Evolutionary conservation across 129 eudicot species (phyloP).

Genomic region (Gnaphalium uliginosum): DNA sequence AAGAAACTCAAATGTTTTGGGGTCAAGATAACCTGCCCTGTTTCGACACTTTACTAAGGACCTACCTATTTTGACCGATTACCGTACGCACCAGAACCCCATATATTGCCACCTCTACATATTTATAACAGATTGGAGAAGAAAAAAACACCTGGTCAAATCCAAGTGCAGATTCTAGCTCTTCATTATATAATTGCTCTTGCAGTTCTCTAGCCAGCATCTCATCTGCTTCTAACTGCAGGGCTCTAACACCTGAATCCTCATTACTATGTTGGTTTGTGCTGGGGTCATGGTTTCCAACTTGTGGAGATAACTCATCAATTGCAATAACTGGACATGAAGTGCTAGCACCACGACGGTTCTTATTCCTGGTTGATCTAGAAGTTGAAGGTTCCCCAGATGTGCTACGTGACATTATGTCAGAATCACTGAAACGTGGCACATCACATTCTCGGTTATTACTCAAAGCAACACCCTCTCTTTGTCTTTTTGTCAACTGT

Average conservation of each 20-base stretch:
- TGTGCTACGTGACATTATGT: conserved; percentile 41
- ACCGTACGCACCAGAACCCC: background rate
- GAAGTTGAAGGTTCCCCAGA: conserved; percentile 39
- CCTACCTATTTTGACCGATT: background rate
- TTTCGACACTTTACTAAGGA: background rate
- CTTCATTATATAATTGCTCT: conserved; percentile 87
- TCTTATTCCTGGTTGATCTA: conserved; percentile 41
- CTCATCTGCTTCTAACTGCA: conserved; percentile 91
- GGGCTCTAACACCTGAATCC: conserved; percentile 52
- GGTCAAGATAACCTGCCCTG: background rate
- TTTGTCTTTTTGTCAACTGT: conserved; percentile 56
- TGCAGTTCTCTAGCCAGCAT: conserved; percentile 88
- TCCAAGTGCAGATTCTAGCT: conserved; percentile 39
- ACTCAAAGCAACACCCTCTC: conserved; percentile 50
- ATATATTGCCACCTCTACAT: background rate
- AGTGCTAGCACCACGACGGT: conserved; percentile 27
- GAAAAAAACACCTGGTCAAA: conserved; percentile 58
- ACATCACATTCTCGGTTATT: conserved; percentile 46
- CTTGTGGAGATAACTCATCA: conserved; percentile 52
- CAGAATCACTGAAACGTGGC: conserved; percentile 41
- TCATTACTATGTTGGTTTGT: conserved; percentile 30
- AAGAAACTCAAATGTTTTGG: background rate
- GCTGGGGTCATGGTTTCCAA: conserved; percentile 34
- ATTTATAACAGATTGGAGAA: conserved; percentile 6
- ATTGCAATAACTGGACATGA: conserved; percentile 41